Evolutionary conservation across 1,284 basidiomycete species (phyloP).

Genomic region (Neolentinus lepideus): DNA sequence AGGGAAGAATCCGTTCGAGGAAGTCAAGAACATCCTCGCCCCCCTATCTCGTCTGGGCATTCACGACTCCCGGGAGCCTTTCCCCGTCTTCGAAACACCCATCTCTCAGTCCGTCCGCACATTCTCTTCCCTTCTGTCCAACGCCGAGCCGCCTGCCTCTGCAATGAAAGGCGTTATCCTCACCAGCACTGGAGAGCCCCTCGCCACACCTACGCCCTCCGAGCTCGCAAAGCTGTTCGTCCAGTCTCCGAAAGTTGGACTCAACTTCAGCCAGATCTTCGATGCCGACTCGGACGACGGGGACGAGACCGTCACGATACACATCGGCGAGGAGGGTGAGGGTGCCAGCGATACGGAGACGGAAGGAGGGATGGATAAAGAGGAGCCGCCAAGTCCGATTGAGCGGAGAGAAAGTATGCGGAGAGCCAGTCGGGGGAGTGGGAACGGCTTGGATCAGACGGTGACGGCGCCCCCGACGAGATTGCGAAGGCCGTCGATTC

Average conservation of each 20-base stretch:
- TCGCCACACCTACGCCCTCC: slow-evolving; percentile 59
- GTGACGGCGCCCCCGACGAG: slow-evolving; percentile 16
- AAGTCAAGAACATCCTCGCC: slow-evolving; percentile 62
- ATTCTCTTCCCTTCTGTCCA: neutral
- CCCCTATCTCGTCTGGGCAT: slow-evolving; percentile 36
- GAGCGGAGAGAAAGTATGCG: neutral
- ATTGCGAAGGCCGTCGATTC: slow-evolving; percentile 24
- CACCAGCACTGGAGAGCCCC: slow-evolving; percentile 62
- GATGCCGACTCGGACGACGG: slow-evolving; percentile 38
- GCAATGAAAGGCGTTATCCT: slow-evolving; percentile 81
- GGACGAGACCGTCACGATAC: slow-evolving; percentile 18
- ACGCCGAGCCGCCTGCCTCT: neutral
- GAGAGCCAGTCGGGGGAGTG: neutral
- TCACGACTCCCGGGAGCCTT: slow-evolving; percentile 17
- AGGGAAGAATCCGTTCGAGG: slow-evolving; percentile 60
- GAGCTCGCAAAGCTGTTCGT: slow-evolving; percentile 59
- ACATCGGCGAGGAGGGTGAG: slow-evolving; percentile 1
- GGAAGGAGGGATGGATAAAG: slow-evolving; percentile 10
- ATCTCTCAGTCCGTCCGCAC: slow-evolving; percentile 24
- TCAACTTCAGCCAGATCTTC: slow-evolving; percentile 71
- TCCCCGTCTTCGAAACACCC: slow-evolving; percentile 31
- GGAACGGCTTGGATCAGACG: slow-evolving; percentile 9
- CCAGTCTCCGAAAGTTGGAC: slow-evolving; percentile 54
- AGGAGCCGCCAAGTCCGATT: slow-evolving; percentile 8
- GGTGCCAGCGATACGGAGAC: neutral